Percentiles rank a stretch among this genome's conserved stretches.
Evolutionary conservation across 2,329 filamentous ascomycete genomes (phyloP).

Genomic region (Teratosphaeria destructans): DNA sequence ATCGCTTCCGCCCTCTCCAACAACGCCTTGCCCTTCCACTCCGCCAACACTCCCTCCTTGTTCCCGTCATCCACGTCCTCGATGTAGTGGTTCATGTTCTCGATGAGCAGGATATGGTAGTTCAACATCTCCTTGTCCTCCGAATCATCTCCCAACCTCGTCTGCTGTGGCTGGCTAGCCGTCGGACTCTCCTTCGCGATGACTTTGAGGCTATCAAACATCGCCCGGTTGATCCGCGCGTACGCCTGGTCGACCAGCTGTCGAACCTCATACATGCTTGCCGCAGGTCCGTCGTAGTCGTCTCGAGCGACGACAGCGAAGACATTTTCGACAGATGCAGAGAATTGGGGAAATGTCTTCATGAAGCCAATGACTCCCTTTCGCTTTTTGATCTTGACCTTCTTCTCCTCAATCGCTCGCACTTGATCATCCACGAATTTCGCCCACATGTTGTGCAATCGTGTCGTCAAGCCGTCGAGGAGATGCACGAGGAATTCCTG

Average conservation of each 20-base stretch:
- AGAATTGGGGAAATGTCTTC: conserved; percentile 82
- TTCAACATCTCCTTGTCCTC: conserved; percentile 97
- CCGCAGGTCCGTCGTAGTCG: conserved; percentile 38
- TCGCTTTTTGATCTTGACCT: conserved; percentile 97
- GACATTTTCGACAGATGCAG: conserved; percentile 75
- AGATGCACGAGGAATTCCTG: conserved; percentile 84
- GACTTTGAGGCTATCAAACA: conserved; percentile 95
- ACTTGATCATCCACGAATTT: conserved; percentile 93
- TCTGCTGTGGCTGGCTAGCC: conserved; percentile 38
- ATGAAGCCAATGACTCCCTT: conserved; percentile 95
- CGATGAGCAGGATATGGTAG: conserved; percentile 92
- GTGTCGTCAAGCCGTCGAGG: conserved; percentile 61
- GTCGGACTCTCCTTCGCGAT: conserved; percentile 68
- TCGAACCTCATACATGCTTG: conserved; percentile 52
- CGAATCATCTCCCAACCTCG: conserved; percentile 42
- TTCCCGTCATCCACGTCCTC: conserved; percentile 67
- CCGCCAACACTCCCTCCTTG: conserved; percentile 63
- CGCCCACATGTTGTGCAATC: conserved; percentile 64
- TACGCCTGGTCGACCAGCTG: conserved; percentile 79
- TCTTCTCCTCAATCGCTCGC: conserved; percentile 91
- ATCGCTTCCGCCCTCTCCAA: conserved; percentile 79
- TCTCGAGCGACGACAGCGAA: conserved; percentile 40
- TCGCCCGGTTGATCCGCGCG: conserved; percentile 76
- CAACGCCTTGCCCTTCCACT: conserved; percentile 70
- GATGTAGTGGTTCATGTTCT: conserved; percentile 97